Conservation (phyloP, 1,284 basidiomycete species). For the Moniliophthora roreri region DNA sequence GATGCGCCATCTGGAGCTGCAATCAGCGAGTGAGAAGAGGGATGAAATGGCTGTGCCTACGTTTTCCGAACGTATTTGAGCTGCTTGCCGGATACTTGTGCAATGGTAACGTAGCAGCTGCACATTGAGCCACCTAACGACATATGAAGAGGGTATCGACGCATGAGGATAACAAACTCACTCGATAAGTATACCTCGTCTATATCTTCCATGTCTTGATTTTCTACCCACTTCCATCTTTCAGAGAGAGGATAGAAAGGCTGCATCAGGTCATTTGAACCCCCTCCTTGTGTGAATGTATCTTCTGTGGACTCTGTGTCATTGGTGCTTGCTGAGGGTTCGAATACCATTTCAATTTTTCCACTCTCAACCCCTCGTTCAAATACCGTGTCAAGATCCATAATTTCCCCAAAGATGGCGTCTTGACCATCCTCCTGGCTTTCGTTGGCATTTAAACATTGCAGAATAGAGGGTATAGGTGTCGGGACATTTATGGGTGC, state of each 20-base stretch:
- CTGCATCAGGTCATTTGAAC: conserved; percentile 7
- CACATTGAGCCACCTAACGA: conserved; percentile 39
- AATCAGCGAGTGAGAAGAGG: not conserved
- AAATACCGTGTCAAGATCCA: not conserved
- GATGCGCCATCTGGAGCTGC: conserved; percentile 35
- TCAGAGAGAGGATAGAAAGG: conserved; percentile 10
- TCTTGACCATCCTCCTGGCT: not conserved
- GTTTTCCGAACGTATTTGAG: conserved; percentile 48
- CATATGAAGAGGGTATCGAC: not conserved
- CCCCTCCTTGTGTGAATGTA: not conserved
- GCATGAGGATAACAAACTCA: conserved; percentile 5
- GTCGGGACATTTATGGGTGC: not conserved
- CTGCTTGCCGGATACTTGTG: conserved; percentile 29
- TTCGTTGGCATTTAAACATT: not conserved
- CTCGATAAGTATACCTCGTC: conserved; percentile 10
- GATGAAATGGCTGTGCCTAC: conserved; percentile 29
- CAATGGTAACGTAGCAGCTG: conserved; percentile 38
- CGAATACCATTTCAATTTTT: too few relatives aligned
- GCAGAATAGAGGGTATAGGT: not conserved
- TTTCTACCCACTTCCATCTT: conserved; percentile 15
- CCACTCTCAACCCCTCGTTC: too few relatives aligned
- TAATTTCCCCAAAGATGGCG: not conserved
- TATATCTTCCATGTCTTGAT: conserved; percentile 8
- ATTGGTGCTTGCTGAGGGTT: not conserved
- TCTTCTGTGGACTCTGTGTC: too few relatives aligned